These are phyloP conservation scores for Neonectria coccinea DNA, from an alignment of 2,329 filamentous ascomycete genomes.

Conservation along the genomic window DNA sequence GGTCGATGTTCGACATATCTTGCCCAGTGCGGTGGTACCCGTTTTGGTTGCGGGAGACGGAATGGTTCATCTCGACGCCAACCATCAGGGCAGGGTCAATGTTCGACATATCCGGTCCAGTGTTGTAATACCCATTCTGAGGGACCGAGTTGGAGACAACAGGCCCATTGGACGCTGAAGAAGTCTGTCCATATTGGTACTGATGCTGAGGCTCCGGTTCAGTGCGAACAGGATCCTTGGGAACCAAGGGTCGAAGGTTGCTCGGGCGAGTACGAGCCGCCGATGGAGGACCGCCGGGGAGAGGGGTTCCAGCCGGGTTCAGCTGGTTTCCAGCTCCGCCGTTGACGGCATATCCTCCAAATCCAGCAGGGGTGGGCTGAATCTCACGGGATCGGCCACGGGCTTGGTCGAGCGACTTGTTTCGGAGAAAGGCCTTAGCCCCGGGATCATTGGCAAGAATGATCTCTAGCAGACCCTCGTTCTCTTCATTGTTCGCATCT, in stretches of 20 bases:
- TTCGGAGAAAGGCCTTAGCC: slow-evolving; percentile 18
- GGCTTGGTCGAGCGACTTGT: slow-evolving; percentile 7
- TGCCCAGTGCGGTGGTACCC: background rate
- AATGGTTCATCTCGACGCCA: background rate
- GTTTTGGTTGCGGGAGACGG: background rate
- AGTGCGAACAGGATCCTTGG: background rate
- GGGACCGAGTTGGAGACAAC: background rate
- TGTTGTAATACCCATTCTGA: background rate
- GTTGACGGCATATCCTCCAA: background rate
- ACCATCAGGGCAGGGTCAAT: slow-evolving; percentile 12
- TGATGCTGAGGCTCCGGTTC: background rate
- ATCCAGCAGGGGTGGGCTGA: background rate
- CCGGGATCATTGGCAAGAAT: slow-evolving; percentile 17
- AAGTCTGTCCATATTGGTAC: background rate
- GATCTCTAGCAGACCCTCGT: slow-evolving; percentile 6
- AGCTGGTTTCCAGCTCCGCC: slow-evolving; percentile 1
- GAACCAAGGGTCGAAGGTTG: background rate
- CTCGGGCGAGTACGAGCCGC: background rate
- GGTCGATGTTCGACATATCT: slow-evolving; percentile 10
- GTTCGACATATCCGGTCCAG: background rate
- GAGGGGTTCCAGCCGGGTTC: background rate
- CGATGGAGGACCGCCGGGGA: background rate
- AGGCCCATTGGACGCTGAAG: background rate
- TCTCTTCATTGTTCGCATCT: background rate
- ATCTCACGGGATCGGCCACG: background rate